A percentile compares a stretch with the other conserved stretches of the same genome.
These are phyloP conservation scores for Aspergillus fijiensis DNA, from an alignment of 2,329 filamentous ascomycete genomes.

Conservation along the genomic window DNA sequence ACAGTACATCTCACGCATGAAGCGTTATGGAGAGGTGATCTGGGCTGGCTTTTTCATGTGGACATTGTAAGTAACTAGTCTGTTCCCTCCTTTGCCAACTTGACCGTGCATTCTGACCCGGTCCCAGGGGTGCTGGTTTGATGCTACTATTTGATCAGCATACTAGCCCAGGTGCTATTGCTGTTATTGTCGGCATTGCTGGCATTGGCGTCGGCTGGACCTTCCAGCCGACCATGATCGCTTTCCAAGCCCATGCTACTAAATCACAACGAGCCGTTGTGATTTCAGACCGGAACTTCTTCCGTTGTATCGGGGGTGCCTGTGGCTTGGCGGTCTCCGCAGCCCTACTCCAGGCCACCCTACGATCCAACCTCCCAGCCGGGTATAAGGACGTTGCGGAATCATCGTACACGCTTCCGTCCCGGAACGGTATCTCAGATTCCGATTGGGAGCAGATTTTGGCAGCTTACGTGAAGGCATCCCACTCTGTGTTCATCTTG, in stretches of 20 bases:
- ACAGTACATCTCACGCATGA: constrained; percentile 57
- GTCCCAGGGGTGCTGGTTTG: constrained; percentile 50
- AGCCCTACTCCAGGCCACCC: constrained; percentile 47
- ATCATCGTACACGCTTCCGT: constrained; percentile 42
- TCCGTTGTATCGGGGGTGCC: constrained; percentile 59
- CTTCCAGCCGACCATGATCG: constrained; percentile 57
- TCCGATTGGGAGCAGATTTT: constrained; percentile 45
- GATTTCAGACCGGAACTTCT: constrained; percentile 63
- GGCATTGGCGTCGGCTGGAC: constrained; percentile 56
- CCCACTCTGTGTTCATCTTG: constrained; percentile 56
- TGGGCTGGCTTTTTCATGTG: constrained; percentile 49
- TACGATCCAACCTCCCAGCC: constrained; percentile 41
- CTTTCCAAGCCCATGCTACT: constrained; percentile 57
- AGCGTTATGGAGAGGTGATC: constrained; percentile 61
- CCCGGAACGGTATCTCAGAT: constrained; percentile 27
- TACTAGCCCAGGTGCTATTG: constrained; percentile 51
- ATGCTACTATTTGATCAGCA: constrained; percentile 50
- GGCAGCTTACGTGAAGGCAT: constrained; percentile 55
- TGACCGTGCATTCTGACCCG: not conserved
- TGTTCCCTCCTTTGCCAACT: not conserved
- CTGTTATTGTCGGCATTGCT: constrained; percentile 52
- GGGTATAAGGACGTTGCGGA: constrained; percentile 40
- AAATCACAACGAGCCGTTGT: constrained; percentile 61
- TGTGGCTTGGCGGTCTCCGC: constrained; percentile 59
- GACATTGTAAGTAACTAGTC: constrained; percentile 42